These are phyloP conservation scores for Auricularia cornea DNA, from an alignment of 768 basidiomycete species.

Conservation along the genomic window DNA sequence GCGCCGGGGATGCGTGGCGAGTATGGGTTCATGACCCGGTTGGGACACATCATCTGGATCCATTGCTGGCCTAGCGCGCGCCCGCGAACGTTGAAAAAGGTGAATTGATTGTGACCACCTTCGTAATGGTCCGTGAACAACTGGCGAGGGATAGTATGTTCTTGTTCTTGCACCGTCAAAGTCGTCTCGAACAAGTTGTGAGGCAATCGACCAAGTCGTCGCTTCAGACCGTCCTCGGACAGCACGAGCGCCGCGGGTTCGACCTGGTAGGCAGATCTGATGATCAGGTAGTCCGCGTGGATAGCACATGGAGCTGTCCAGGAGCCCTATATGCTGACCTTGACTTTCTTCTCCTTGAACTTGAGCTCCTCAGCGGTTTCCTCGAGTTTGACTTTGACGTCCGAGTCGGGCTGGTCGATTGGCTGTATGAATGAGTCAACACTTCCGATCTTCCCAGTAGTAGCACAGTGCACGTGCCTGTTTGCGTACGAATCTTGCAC, in stretches of 20 bases:
- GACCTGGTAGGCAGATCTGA: background rate
- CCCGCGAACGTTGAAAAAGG: background rate
- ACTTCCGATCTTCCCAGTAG: too few relatives aligned
- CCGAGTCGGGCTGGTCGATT: background rate
- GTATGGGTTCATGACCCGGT: background rate
- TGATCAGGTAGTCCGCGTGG: background rate
- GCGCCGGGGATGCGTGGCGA: background rate
- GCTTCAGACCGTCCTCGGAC: background rate
- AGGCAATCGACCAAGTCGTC: background rate
- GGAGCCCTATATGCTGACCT: too few relatives aligned
- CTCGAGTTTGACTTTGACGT: conserved; percentile 18
- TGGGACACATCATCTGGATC: background rate
- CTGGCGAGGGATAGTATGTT: background rate
- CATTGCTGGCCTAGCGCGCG: background rate
- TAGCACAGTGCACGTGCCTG: too few relatives aligned
- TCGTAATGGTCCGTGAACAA: background rate
- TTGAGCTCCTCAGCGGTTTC: conserved; percentile 44
- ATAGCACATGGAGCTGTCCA: too few relatives aligned
- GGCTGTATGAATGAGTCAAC: too few relatives aligned
- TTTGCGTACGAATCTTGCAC: too few relatives aligned
- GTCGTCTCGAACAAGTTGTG: background rate
- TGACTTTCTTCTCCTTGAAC: background rate
- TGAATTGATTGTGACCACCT: background rate
- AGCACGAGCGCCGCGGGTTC: background rate
- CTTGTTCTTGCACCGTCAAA: background rate